phyloP scores from a whole-genome alignment of 768 basidiomycete species.

The Tephrocybe sp. region DNA sequence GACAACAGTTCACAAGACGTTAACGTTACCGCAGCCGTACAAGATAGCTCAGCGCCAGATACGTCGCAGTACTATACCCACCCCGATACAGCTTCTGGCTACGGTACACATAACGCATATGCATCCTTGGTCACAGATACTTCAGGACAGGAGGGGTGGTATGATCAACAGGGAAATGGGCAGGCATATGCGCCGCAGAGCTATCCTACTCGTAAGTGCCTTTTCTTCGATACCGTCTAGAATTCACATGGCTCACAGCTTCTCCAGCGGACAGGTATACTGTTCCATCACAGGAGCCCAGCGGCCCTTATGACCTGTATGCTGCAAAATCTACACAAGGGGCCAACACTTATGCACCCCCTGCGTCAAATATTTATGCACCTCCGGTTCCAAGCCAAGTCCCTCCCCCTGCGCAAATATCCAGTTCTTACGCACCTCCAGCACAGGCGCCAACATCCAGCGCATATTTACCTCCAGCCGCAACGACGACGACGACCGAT shows the following conservation, averaged over 20 bases:
- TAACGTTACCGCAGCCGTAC: neutral
- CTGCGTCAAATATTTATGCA: neutral
- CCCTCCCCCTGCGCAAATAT: neutral
- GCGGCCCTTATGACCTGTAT: constrained; percentile 33
- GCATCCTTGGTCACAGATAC: constrained; percentile 6
- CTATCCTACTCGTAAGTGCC: constrained; percentile 7
- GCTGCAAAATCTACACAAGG: constrained; percentile 23
- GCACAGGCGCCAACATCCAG: constrained; percentile 5
- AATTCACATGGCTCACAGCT: neutral
- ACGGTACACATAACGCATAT: constrained; percentile 8
- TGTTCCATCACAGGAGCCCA: constrained; percentile 7
- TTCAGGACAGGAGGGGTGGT: constrained; percentile 27
- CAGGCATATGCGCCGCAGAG: constrained; percentile 23
- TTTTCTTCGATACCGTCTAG: neutral
- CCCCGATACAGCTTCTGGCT: constrained; percentile 11
- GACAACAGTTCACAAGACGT: constrained; percentile 1
- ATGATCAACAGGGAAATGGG: constrained; percentile 27
- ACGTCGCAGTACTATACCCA: constrained; percentile 22
- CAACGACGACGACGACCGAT: neutral
- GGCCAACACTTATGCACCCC: neutral
- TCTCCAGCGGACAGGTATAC: constrained; percentile 11
- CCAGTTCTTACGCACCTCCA: neutral
- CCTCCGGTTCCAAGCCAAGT: too few relatives aligned
- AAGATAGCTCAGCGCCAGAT: constrained; percentile 9
- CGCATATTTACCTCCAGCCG: too few relatives aligned